These are phyloP conservation scores for Pyrenophora teres DNA, from an alignment of 2,329 filamentous ascomycete species.

Conservation along the genomic window DNA sequence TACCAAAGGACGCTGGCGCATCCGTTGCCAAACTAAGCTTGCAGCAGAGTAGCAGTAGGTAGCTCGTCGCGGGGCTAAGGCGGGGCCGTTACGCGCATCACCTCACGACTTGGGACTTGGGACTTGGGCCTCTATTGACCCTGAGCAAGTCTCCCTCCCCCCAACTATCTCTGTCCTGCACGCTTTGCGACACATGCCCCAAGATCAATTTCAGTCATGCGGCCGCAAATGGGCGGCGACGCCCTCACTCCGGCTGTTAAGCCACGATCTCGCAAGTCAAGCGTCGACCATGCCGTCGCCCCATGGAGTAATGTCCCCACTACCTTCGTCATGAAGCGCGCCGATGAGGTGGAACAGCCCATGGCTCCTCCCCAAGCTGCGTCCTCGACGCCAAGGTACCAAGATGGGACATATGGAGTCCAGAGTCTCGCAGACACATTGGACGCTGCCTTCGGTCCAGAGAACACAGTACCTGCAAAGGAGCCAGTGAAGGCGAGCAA, in stretches of 20 bases:
- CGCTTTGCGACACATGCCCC: slow-evolving; percentile 11
- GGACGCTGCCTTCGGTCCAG: slow-evolving; percentile 48
- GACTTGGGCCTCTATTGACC: background rate
- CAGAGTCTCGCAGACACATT: slow-evolving; percentile 62
- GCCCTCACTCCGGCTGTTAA: slow-evolving; percentile 35
- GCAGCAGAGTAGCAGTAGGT: background rate
- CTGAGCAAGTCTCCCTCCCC: slow-evolving; percentile 6
- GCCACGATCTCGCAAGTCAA: slow-evolving; percentile 47
- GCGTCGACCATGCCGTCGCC: slow-evolving; percentile 38
- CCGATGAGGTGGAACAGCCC: slow-evolving; percentile 54
- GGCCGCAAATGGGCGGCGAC: slow-evolving; percentile 45
- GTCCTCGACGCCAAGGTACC: slow-evolving; percentile 17
- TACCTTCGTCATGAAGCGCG: slow-evolving; percentile 65
- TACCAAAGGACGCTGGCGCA: slow-evolving; percentile 9
- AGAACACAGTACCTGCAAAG: slow-evolving; percentile 25
- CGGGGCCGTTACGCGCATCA: slow-evolving; percentile 21
- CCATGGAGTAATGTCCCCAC: slow-evolving; percentile 52
- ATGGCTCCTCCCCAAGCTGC: slow-evolving; percentile 31
- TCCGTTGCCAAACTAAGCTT: slow-evolving; percentile 16
- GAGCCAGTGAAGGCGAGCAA: slow-evolving; percentile 31
- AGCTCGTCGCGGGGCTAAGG: slow-evolving; percentile 22
- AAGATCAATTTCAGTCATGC: slow-evolving; percentile 26
- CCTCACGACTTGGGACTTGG: slow-evolving; percentile 12
- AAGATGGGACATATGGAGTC: slow-evolving; percentile 60
- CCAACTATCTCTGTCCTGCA: slow-evolving; percentile 1